These are phyloP conservation scores for Monosporascus sp. DNA, from an alignment of 2,329 filamentous ascomycete species.

Conservation along the genomic window DNA sequence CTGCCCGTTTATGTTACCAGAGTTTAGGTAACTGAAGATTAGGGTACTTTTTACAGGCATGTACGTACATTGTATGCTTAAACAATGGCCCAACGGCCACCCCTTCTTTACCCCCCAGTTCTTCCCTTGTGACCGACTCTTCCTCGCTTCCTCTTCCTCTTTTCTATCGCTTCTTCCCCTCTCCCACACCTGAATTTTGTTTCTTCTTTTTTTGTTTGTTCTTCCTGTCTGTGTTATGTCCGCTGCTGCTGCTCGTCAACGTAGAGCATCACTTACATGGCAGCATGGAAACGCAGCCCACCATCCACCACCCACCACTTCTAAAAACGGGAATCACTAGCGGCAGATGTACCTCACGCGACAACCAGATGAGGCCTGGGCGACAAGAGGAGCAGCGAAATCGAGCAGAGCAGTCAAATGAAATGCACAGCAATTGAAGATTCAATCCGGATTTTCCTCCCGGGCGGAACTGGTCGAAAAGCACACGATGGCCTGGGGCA, in stretches of 20 bases:
- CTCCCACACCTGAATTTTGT: conserved; percentile 2
- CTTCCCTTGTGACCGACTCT: conserved; percentile 23
- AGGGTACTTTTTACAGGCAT: conserved; percentile 7
- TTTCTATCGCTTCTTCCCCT: conserved; percentile 3
- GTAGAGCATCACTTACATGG: neutral
- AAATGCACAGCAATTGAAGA: neutral
- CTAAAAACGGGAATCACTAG: neutral
- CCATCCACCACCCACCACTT: neutral
- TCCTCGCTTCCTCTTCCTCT: conserved; percentile 11
- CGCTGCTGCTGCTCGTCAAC: neutral
- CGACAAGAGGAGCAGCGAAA: neutral
- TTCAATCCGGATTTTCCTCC: neutral
- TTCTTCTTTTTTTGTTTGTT: conserved; percentile 4
- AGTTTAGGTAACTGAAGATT: neutral
- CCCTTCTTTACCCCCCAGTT: conserved; percentile 16
- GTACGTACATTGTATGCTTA: conserved; percentile 10
- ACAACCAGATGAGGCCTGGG: neutral
- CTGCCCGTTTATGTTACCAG: neutral
- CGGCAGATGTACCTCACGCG: neutral
- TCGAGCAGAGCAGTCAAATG: neutral
- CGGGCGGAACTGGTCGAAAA: neutral
- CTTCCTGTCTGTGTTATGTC: conserved; percentile 1
- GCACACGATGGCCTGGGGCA: conserved; percentile 1
- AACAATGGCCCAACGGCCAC: conserved; percentile 27
- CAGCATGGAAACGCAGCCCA: neutral